These are phyloP conservation scores for Aspergillus bombycis DNA, from an alignment of 2,329 filamentous ascomycete species.

Conservation along the genomic window DNA sequence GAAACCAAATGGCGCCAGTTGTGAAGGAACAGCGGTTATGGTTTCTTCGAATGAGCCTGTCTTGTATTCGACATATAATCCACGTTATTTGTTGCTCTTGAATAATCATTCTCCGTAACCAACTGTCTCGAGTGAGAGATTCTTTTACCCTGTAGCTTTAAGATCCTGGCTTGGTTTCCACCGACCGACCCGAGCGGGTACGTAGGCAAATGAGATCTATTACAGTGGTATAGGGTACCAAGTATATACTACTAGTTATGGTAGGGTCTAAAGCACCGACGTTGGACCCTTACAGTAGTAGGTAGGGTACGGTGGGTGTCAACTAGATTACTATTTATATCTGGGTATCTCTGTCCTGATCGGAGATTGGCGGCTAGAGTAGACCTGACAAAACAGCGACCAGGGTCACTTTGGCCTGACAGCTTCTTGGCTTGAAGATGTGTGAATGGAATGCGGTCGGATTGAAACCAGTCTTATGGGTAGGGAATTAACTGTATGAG, in stretches of 20 bases:
- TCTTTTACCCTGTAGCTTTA: background rate
- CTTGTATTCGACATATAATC: slow-evolving; percentile 11
- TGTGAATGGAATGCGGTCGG: too few species aligned
- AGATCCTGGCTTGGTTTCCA: background rate
- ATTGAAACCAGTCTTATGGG: too few species aligned
- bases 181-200: too few species aligned
- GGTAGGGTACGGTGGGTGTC: background rate
- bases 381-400: background rate
- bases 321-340: background rate
- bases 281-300: background rate
- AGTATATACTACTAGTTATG: background rate
- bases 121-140: background rate
- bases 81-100: background rate
- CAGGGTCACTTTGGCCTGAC: too few species aligned
- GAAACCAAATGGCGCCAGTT: background rate
- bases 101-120: background rate
- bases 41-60: slow-evolving; percentile 1
- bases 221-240: background rate
- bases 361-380: background rate
- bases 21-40: background rate
- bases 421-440: too few species aligned
- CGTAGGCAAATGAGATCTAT: too few species aligned
- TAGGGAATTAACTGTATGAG: too few species aligned
- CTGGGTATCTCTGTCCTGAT: background rate
- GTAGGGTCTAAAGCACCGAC: too few species aligned